A percentile compares a stretch with the other conserved stretches of the same genome.
These are phyloP conservation scores for Xylariaceae sp. DNA, from an alignment of 2,329 filamentous ascomycete species.

Conservation along the genomic window DNA sequence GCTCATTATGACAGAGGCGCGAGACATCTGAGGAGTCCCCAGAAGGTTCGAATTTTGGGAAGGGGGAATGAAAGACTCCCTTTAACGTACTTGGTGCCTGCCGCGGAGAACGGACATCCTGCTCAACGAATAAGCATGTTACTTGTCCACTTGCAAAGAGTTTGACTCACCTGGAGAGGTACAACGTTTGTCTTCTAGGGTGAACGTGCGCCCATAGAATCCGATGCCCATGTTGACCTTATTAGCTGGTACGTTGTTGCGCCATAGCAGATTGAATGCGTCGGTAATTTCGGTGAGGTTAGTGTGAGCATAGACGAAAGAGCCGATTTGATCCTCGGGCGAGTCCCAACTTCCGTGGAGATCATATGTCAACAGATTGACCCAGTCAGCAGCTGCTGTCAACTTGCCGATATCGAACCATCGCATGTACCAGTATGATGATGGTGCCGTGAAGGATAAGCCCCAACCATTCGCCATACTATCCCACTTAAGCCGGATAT, in stretches of 20 bases:
- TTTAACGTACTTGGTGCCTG: background rate
- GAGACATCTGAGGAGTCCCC: no score
- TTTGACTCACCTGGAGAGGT: slow-evolving; percentile 6
- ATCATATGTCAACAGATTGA: slow-evolving; percentile 40
- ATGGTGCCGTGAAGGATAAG: slow-evolving; percentile 3
- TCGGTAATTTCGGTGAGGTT: slow-evolving; percentile 41
- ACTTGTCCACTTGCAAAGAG: background rate
- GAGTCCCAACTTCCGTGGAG: slow-evolving; percentile 39
- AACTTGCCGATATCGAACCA: slow-evolving; percentile 4
- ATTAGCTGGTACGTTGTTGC: slow-evolving; percentile 32
- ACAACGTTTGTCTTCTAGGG: slow-evolving; percentile 21
- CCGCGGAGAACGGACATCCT: slow-evolving; percentile 9
- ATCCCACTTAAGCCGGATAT: slow-evolving; percentile 5
- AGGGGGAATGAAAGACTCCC: no score
- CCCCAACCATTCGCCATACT: slow-evolving; percentile 5
- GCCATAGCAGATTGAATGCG: slow-evolving; percentile 41
- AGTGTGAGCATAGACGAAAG: slow-evolving; percentile 35
- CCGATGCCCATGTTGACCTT: slow-evolving; percentile 35
- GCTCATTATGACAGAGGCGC: no score
- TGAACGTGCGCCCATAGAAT: slow-evolving; percentile 33
- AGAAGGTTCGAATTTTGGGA: no score
- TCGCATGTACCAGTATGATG: slow-evolving; percentile 11
- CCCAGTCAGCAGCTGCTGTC: slow-evolving; percentile 14
- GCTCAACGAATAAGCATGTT: background rate
- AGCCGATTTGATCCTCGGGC: slow-evolving; percentile 24